Evolutionary conservation across 768 basidiomycete species (phyloP).

Genomic region (Cystobasidium ongulense): DNA sequence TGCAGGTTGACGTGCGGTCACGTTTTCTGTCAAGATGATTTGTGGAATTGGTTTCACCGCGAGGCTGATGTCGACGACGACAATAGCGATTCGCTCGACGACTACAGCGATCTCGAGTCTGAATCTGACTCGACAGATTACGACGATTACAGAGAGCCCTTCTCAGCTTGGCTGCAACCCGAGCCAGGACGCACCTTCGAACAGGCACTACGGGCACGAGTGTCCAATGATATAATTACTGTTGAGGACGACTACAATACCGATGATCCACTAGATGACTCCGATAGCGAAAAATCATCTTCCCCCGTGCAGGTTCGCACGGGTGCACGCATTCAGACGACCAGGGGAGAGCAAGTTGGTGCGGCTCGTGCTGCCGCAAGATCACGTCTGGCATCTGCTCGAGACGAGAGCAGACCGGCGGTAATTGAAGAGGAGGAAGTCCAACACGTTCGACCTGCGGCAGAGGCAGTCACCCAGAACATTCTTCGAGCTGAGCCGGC

Average conservation of each 20-base stretch:
- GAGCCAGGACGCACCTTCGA: neutral
- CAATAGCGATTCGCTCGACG: neutral
- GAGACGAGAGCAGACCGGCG: neutral
- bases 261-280: neutral
- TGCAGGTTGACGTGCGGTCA: slow-evolving; percentile 21
- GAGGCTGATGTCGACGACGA: neutral
- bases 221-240: neutral
- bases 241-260: slow-evolving; percentile 11
- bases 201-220: neutral
- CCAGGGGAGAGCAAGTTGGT: neutral
- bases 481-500: too few species aligned
- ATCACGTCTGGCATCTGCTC: too few species aligned
- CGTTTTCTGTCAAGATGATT: slow-evolving; percentile 24
- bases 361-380: neutral
- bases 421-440: too few species aligned
- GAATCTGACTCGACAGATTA: neutral
- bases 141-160: neutral
- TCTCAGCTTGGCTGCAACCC: neutral
- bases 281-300: neutral
- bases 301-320: neutral
- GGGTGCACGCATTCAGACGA: neutral
- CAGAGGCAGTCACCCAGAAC: too few species aligned
- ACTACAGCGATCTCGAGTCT: neutral
- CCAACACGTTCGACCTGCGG: too few species aligned
- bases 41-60: slow-evolving; percentile 31